phyloP scores from a whole-genome alignment of 2,329 filamentous ascomycete species.

The Colletotrichum liriopes region DNA sequence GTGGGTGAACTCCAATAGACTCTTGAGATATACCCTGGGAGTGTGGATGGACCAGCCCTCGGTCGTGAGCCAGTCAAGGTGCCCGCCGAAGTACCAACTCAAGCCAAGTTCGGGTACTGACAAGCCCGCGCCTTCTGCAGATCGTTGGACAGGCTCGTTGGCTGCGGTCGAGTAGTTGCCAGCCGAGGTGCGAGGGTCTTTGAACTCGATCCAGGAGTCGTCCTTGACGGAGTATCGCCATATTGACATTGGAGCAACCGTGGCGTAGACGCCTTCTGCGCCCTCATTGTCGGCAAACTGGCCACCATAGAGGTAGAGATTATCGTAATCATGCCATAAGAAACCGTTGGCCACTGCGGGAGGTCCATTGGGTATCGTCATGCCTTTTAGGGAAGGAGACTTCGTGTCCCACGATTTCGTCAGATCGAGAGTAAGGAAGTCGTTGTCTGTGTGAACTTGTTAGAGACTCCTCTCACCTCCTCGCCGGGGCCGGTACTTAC shows the following conservation, averaged over 20 bases:
- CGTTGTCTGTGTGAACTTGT: conserved; percentile 67
- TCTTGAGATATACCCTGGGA: conserved; percentile 79
- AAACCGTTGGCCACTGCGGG: conserved; percentile 82
- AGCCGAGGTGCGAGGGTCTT: conserved; percentile 72
- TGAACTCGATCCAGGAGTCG: conserved; percentile 74
- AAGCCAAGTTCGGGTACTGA: conserved; percentile 79
- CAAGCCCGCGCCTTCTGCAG: conserved; percentile 81
- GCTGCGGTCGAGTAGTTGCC: conserved; percentile 74
- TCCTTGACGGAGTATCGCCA: conserved; percentile 79
- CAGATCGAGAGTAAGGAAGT: conserved; percentile 81
- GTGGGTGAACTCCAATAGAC: conserved; percentile 82
- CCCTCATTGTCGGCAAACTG: conserved; percentile 74
- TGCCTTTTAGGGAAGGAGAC: conserved; percentile 73
- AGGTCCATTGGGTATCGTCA: conserved; percentile 77
- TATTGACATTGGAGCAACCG: conserved; percentile 73
- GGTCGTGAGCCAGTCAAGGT: conserved; percentile 74
- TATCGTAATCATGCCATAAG: conserved; percentile 81
- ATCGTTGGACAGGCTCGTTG: conserved; percentile 73
- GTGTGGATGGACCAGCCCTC: conserved; percentile 78
- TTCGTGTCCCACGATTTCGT: conserved; percentile 80
- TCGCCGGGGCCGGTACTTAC: conserved; percentile 58
- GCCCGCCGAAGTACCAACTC: conserved; percentile 86
- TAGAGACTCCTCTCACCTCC: neutral
- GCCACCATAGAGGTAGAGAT: conserved; percentile 82
- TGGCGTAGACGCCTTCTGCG: conserved; percentile 58